Conservation (phyloP, 306 rosid species). For the Pueraria montana region DNA sequence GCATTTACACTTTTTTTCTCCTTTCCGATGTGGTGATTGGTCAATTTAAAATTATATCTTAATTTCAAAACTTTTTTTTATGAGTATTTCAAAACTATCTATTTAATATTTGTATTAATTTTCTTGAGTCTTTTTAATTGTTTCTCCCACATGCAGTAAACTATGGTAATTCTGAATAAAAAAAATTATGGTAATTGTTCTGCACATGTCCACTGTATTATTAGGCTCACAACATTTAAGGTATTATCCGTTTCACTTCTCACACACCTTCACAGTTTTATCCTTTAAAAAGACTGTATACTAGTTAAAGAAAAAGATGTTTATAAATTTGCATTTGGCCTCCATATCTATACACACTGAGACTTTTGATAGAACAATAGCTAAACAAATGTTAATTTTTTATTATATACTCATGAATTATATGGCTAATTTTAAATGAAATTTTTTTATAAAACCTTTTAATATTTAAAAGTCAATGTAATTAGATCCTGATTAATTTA, state of each 20-base stretch:
- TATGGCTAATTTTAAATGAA: no score
- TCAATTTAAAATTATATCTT: neutral
- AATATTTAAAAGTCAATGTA: neutral
- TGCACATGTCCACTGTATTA: no score
- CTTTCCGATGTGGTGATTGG: neutral
- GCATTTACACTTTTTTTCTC: neutral
- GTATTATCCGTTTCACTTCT: no score
- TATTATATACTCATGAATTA: no score
- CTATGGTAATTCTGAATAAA: no score
- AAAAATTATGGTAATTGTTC: no score
- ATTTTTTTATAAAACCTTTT: neutral
- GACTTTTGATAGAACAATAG: neutral
- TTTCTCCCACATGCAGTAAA: neutral
- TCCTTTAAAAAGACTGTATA: no score
- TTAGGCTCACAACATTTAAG: no score
- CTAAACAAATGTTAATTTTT: no score
- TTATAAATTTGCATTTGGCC: no score
- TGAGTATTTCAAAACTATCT: neutral
- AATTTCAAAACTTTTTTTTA: neutral
- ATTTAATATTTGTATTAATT: neutral
- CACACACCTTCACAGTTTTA: no score
- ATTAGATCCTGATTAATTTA: neutral
- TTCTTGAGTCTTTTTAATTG: neutral
- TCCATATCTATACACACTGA: neutral
- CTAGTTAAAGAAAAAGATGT: no score